These are phyloP conservation scores for Zoysia matrella DNA, from an alignment of 202 grass and related monocot species.

Conservation along the genomic window DNA sequence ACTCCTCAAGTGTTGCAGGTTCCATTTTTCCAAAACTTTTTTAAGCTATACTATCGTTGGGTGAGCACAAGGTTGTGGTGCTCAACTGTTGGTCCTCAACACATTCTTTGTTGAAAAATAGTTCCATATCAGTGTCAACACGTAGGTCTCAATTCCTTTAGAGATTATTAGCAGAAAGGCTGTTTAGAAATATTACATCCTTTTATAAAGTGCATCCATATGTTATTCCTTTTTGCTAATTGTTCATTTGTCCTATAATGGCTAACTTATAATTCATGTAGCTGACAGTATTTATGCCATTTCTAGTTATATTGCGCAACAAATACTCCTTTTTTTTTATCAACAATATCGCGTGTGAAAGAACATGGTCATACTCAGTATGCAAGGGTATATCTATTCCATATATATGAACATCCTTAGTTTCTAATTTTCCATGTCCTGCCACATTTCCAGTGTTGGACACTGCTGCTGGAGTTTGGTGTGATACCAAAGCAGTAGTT, in stretches of 20 bases:
- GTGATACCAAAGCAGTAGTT: constrained; percentile 93
- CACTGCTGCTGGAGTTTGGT: constrained; percentile 99
- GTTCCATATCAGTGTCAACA: neutral
- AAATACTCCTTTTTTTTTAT: constrained; percentile 17
- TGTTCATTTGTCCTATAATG: constrained; percentile 11
- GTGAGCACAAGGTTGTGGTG: constrained; percentile 13
- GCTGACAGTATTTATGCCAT: neutral
- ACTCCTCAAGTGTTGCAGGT: constrained; percentile 99
- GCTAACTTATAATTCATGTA: constrained; percentile 7
- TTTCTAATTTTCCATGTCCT: constrained; percentile 18
- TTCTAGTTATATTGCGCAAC: constrained; percentile 24
- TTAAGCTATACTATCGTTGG: neutral
- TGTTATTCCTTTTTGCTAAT: constrained; percentile 11
- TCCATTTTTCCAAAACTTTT: constrained; percentile 19
- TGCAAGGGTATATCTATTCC: neutral
- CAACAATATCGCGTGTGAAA: constrained; percentile 9
- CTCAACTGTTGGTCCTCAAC: neutral
- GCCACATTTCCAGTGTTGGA: constrained; percentile 77
- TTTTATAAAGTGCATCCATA: constrained; percentile 9
- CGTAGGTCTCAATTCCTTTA: constrained; percentile 9
- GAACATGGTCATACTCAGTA: constrained; percentile 11
- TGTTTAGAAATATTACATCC: constrained; percentile 20
- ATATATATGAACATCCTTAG: constrained; percentile 24
- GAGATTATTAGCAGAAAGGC: constrained; percentile 14
- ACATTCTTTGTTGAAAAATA: constrained; percentile 3